Base-by-base conservation (phyloP, 2,329 filamentous ascomycete genomes). In the Penicillium nordicum region DNA sequence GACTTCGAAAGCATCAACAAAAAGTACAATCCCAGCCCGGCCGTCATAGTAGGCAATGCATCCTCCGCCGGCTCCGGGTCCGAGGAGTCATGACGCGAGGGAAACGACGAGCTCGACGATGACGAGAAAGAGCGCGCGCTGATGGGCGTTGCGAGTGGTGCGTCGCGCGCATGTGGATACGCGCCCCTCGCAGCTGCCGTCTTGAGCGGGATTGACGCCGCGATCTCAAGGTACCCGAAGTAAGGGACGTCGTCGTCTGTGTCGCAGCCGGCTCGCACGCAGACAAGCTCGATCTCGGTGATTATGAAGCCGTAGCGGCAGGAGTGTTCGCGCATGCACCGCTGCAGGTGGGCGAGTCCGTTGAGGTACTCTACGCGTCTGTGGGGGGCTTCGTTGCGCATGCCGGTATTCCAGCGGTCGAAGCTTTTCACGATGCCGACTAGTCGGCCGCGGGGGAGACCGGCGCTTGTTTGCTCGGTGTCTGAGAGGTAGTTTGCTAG, bases 251-350 rank as follows among this genome's bases (percentile, higher is more conserved):
- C 76, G 45, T 77, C 76, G 29, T 68, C 67, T 82, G 87, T 64
- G 72, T 84, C 76, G 55, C 76, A 78, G 50, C 92, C 92, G 63
- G 89, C 90, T 67, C 92, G 90, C 1, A 96, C 91, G 65, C 94
- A 86, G 38, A 97, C 87, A 9, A 97, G 86, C 77, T 97, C 93
- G 66, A 96, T 96, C 76, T 97, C 93, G 1, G 91, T 97, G 69
- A 97, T 86, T 74, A 97, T 93, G 80, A 96, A 97, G 53, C 93
- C 93, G 74, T 97, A 97, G 57, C 93, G 87, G 71, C 90, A 95
- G 63, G 87, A 87, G 76, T 96, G 90, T 76, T 96, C 91, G 73
- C 93, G 91, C 91, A 97, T 96, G 69, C 88, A 87, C 70, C 90
- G 85, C 75, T 97, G 93, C 43, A 97, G 80, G 66, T 95, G 90